Evolutionary conservation across 1,284 basidiomycete genomes (phyloP).

Genomic region (Puccinia triticina): DNA sequence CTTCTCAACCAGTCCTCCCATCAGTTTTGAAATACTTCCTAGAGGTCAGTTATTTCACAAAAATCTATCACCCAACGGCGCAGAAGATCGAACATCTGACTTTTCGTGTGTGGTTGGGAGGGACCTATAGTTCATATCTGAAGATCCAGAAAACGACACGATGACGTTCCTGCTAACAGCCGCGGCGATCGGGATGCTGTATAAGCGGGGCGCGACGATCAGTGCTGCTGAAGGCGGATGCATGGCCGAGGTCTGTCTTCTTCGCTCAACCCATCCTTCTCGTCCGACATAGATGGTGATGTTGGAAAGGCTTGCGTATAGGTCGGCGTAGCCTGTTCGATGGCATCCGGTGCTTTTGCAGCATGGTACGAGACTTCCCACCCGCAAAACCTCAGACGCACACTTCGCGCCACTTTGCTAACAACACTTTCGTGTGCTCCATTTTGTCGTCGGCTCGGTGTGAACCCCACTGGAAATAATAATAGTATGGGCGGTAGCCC

Average conservation of each 20-base stretch:
- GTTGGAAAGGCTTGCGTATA: slow-evolving; percentile 50
- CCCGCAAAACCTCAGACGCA: slow-evolving; percentile 59
- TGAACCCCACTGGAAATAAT: slow-evolving; percentile 51
- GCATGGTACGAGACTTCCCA: slow-evolving; percentile 70
- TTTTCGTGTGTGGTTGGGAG: not conserved
- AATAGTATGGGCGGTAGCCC: slow-evolving; percentile 58
- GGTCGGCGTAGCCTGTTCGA: slow-evolving; percentile 75
- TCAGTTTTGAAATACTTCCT: slow-evolving; percentile 78
- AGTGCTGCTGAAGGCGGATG: slow-evolving; percentile 84
- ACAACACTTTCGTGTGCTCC: not conserved
- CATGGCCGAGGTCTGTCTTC: slow-evolving; percentile 51
- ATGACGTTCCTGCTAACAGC: slow-evolving; percentile 84
- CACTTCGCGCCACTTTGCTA: slow-evolving; percentile 68
- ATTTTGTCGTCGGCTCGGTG: slow-evolving; percentile 67
- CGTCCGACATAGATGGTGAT: not conserved
- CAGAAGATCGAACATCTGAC: not conserved
- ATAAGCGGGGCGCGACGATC: slow-evolving; percentile 94
- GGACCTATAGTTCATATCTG: slow-evolving; percentile 74
- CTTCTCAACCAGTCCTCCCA: slow-evolving; percentile 70
- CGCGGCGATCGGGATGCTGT: slow-evolving; percentile 87
- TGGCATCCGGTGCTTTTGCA: slow-evolving; percentile 89
- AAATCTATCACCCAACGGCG: not conserved
- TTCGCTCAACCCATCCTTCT: not conserved
- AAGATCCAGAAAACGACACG: slow-evolving; percentile 82
- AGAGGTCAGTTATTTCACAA: slow-evolving; percentile 65